Base-by-base conservation (phyloP, 2,329 filamentous ascomycete species). In the Botrytis byssoidea region DNA sequence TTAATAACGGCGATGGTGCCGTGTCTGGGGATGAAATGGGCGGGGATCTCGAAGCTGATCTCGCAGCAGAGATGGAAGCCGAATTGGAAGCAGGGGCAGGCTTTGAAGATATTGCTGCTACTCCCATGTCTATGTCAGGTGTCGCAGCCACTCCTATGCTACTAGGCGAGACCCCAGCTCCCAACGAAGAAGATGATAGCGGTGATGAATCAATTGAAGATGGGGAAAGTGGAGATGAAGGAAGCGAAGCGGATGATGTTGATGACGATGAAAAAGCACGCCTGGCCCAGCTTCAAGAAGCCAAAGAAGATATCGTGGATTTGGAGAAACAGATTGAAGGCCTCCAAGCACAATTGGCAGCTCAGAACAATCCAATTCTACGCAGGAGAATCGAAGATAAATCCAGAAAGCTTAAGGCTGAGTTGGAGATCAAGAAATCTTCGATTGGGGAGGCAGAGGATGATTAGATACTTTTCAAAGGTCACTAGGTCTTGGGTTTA, bases 261-360 rank as follows among this genome's bases (percentile, higher is more conserved):
- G 86, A 88, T 73, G 86, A 88, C 51, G 87, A 88, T 70, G 85
- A 85, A 4, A 83, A 83, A 3, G 86, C 85, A 29, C 82, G 82
- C 59, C 82, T 85, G 42, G 83, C 85, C 40, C 83, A 86, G 76
- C 80, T 83, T 37, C 83, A 85, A 61, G 84, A 85, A 75, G 81
- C 85, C 42, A 82, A 83, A 67, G 86, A 87, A 73, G 86, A 89
- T 79, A 87, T 90, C 70, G 84, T 83, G 7, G 87, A 89, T 78
- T 77, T 89, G 76, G 84, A 88, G 79, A 83, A 83, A 65, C 84
- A 86, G 74, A 84, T 89, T 59, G 82, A 82, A 59, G 80, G 82
- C 40, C 83, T 83, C 32, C 81, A 84, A 42, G 80, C 79, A 64
- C 82, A 84, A 70, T 82, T 84, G 75, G 83, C 85, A 64, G 82